Evolutionary conservation across 257 asterid species (phyloP), one percentile per base, ranked within the genome.

Genomic region (Lycium barbarum): DNA sequence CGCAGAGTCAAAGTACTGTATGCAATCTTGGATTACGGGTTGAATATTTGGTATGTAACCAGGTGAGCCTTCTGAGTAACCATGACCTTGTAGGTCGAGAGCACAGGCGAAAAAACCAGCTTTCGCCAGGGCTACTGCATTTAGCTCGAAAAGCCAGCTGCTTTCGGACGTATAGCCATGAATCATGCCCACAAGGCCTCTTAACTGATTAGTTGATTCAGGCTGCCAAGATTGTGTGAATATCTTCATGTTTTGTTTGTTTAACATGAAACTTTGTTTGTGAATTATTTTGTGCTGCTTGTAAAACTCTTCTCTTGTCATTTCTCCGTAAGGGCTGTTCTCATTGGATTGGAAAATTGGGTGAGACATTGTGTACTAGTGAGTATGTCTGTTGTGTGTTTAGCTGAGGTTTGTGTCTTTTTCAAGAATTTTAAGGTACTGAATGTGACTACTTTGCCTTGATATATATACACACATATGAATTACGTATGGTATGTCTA

Each of bases 101-200:
- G 98, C 91, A 26, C 89, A 91, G 13, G 92, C 96, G 18, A 89
- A 74, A 90, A 91, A 91, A 2, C 98, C 99, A 5, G 93, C 85
- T 90, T 91, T 92, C 4, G 96, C 99, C 10, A 91, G 49, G 55
- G 98, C 97, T 3, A 94, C 93, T 2, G 98, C 94, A 81, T 91
- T 94, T 4, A 95, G 91, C 86, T 95, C 98, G 17, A 83, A 91
- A 26, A 93, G 89, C 98, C 99, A 94, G 70, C 98, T 87, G 68
- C 98, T 94, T 83, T 95, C 97, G 0, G 92, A 88, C 80, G 91
- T 92, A 91, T 92, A 95, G 82, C 99, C 98, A 62, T 95, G 99
- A 82, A 95, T 86, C 98, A 94, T 94, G 86, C 88, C 95, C 0
- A 95, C 89, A 18, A 94, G 49, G n/a, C 93, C 99, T 83, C 85